A percentile compares a stretch with the other conserved stretches of the same genome.
Conservation (phyloP, 139 green algal species). For the Zygnema cylindricum region DNA sequence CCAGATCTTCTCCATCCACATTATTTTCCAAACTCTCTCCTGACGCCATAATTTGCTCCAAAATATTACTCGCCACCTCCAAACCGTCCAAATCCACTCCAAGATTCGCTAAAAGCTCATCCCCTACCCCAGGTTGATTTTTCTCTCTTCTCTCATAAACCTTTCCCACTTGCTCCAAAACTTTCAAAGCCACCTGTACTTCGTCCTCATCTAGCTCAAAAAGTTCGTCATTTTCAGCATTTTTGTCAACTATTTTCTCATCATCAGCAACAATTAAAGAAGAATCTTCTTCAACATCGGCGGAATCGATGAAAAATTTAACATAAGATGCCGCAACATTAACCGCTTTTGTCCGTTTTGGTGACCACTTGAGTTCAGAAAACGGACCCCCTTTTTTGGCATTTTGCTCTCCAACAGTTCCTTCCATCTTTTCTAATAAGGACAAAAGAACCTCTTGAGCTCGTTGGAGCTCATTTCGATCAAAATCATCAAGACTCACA, state of each 20-base stretch:
- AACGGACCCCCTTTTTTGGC: neutral
- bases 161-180: neutral
- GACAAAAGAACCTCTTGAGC: neutral
- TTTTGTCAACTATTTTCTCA: neutral
- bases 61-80: neutral
- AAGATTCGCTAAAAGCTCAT: neutral
- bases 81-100: neutral
- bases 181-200: neutral
- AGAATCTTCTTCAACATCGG: neutral
- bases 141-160: neutral
- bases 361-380: neutral
- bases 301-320: neutral
- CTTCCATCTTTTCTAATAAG: neutral
- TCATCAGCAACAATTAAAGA: no score
- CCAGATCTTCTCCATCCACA: neutral
- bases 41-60: neutral
- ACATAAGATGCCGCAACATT: neutral
- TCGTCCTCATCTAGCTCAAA: neutral
- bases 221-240: neutral
- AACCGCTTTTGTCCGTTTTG: neutral
- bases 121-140: neutral
- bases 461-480: neutral
- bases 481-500: neutral
- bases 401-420: neutral
- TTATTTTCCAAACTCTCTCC: no score